Evolutionary conservation across 2,329 filamentous ascomycete genomes (phyloP).

Genomic region (Mycosphaerella sp.): DNA sequence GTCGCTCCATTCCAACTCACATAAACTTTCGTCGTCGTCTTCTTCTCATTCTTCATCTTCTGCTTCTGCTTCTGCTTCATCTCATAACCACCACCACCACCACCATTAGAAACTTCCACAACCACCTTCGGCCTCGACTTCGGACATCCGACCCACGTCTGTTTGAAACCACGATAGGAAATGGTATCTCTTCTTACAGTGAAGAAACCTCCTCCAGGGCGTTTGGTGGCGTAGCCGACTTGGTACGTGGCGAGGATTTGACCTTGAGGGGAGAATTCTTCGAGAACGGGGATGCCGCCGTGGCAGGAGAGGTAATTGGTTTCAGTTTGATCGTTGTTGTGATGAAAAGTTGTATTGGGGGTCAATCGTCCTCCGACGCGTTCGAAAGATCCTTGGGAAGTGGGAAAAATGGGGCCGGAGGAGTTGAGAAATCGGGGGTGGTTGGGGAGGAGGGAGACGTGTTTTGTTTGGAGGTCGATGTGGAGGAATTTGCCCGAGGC

Average conservation of each 20-base stretch:
- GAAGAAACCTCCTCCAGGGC: constrained; percentile 9
- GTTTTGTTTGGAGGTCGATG: constrained; percentile 11
- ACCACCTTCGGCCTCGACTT: constrained; percentile 11
- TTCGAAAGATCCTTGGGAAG: constrained; percentile 19
- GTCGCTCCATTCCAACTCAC: constrained; percentile 48
- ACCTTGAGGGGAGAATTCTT: constrained; percentile 19
- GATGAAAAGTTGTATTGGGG: no score
- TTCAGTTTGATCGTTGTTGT: no score
- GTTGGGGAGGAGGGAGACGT: constrained; percentile 10
- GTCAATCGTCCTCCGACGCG: no score
- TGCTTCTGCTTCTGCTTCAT: no score
- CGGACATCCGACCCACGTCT: constrained; percentile 21
- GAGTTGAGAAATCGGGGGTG: constrained; percentile 12
- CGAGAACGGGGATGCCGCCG: constrained; percentile 19
- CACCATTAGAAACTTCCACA: background rate
- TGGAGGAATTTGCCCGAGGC: constrained; percentile 19
- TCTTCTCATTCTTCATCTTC: background rate
- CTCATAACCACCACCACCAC: no score
- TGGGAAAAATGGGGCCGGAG: constrained; percentile 15
- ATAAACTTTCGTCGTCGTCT: constrained; percentile 31
- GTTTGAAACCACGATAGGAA: constrained; percentile 20
- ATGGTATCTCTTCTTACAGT: constrained; percentile 9
- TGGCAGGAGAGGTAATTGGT: constrained; percentile 15
- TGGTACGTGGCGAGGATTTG: constrained; percentile 12
- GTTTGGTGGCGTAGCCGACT: constrained; percentile 17